Conservation (phyloP, 139 green algal species). For the Chlorella sp. region DNA sequence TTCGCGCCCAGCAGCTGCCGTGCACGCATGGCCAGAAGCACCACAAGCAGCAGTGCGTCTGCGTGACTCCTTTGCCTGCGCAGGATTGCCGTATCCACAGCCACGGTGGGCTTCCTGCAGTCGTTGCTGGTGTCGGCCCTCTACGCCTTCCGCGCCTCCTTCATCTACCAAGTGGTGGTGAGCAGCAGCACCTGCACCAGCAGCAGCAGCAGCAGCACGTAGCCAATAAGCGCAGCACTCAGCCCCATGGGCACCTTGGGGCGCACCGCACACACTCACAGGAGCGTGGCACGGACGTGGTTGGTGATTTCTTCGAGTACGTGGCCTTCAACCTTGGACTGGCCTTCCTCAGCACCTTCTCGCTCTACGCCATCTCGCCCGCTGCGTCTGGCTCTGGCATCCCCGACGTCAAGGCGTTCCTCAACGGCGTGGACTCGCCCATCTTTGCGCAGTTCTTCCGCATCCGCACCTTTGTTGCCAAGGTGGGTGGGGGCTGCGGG, state of each 20-base stretch:
- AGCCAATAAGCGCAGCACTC: neutral
- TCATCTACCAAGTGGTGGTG: constrained; percentile 22
- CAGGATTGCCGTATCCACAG: constrained; percentile 40
- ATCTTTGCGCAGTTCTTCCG: constrained; percentile 53
- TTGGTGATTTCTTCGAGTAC: constrained; percentile 39
- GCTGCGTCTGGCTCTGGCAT: constrained; percentile 49
- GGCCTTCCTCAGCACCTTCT: constrained; percentile 32
- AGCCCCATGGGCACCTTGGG: neutral
- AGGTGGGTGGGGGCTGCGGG: too few relatives aligned
- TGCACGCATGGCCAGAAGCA: too few relatives aligned
- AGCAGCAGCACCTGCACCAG: neutral
- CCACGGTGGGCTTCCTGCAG: constrained; percentile 45
- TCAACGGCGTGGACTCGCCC: constrained; percentile 45
- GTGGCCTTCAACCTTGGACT: constrained; percentile 38
- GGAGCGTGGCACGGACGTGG: constrained; percentile 21
- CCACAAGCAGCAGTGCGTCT: too few relatives aligned
- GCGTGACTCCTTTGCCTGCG: neutral
- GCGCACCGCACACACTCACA: neutral
- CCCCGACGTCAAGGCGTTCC: constrained; percentile 52
- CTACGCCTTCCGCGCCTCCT: constrained; percentile 27
- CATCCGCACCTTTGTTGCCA: constrained; percentile 50
- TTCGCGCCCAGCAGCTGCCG: too few relatives aligned
- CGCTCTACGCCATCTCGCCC: constrained; percentile 43
- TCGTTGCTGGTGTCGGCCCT: constrained; percentile 47
- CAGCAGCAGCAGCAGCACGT: neutral